Evolutionary conservation across 2,329 filamentous ascomycete genomes (phyloP).

Genomic region (Albifimbria verrucaria): DNA sequence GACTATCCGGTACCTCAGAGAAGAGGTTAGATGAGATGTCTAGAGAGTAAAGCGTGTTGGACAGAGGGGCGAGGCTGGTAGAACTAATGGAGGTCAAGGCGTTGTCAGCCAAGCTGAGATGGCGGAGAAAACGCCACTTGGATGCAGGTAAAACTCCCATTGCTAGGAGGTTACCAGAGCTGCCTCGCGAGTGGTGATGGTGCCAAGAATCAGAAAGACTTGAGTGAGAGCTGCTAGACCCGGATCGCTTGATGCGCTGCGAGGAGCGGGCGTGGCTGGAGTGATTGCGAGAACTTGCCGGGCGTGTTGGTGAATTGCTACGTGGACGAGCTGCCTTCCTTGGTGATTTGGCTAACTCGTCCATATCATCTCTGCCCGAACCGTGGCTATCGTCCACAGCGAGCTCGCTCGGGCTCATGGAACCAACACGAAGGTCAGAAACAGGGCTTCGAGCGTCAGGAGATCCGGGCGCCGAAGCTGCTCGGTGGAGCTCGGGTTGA

Average conservation of each 20-base stretch:
- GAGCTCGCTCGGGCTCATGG: constrained; percentile 52
- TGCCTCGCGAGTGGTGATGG: constrained; percentile 58
- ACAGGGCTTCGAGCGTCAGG: constrained; percentile 46
- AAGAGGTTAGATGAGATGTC: constrained; percentile 93
- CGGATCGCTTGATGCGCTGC: constrained; percentile 78
- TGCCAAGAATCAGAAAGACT: constrained; percentile 64
- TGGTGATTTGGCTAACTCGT: constrained; percentile 40
- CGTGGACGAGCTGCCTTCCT: constrained; percentile 52
- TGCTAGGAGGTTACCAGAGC: constrained; percentile 73
- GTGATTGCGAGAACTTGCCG: constrained; percentile 69
- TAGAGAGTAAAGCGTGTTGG: constrained; percentile 84
- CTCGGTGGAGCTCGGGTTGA: constrained; percentile 64
- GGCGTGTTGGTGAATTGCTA: constrained; percentile 79
- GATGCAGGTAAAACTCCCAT: constrained; percentile 72
- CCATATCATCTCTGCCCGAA: constrained; percentile 43
- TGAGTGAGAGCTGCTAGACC: constrained; percentile 90
- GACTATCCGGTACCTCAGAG: constrained; percentile 86
- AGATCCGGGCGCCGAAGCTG: constrained; percentile 66
- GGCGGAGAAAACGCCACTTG: constrained; percentile 93
- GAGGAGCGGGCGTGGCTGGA: constrained; percentile 64
- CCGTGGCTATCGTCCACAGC: constrained; percentile 44
- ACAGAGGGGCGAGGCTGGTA: constrained; percentile 73
- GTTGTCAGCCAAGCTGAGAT: constrained; percentile 90
- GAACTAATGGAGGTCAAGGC: constrained; percentile 76
- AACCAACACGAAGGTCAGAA: constrained; percentile 55